Base-by-base conservation (phyloP, 805 yeast species). In the Candida wancherniae region DNA sequence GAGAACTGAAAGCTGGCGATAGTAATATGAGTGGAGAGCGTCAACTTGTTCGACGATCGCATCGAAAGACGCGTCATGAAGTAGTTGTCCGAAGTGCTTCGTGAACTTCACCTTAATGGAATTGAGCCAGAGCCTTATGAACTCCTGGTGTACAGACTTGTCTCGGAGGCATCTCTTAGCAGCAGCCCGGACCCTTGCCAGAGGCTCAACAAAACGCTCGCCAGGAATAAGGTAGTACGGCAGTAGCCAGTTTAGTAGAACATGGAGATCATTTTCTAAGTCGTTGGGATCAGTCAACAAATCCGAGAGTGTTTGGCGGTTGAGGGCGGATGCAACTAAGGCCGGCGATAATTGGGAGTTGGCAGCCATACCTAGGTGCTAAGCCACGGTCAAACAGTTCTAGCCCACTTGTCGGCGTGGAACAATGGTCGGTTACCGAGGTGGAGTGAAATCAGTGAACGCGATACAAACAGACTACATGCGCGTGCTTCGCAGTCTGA, bases 81-180 rank as follows among this genome's bases (percentile, higher is more conserved):
- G 31, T 9, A 38, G 16, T 1, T 30, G 37, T 4, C 28, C 18
- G 29, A 48, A 40, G 13, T 38, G 40, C 10, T 17, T n/a, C 12
- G 33, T 31, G 30, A 57, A 52, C 20, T 45, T 44, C 7, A 15
- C 22, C 10, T 47, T 47, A 9, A 65, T 51, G 3, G 68, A 55
- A 39, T 59, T 61, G 21, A 51, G 39, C 27, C 58, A 57, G 11
- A 65, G 45, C 15, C 45, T 49, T 10, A 58, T 51, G 29, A 65
- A 63, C 10, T 58, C 58, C 8, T 45, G 38, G 35, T 62, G 69
- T 23, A 47, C 50, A 4, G 22, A 8, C 4, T 55, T 58, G 33
- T 59, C 61, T 29, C 60, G 58, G 14, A 64, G 45, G 29, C 68
- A 61, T 10, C 58, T 48, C 26, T 58, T 43, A 9, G 63, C 59